phyloP scores from a whole-genome alignment of 169 alveolate genomes.

The Plasmodium reichenowi region DNA sequence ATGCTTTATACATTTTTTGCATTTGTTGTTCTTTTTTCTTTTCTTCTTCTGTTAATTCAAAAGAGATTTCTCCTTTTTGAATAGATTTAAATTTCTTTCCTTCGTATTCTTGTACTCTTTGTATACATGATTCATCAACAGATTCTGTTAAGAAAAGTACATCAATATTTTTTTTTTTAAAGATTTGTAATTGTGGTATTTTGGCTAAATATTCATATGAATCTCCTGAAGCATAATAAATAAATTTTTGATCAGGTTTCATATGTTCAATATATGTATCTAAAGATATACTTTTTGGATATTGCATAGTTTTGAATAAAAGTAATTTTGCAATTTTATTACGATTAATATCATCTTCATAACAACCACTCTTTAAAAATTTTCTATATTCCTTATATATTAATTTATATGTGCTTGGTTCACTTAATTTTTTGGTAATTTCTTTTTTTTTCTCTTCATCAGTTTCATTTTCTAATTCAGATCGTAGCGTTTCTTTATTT shows the following conservation, averaged over 20 bases:
- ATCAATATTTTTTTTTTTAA: conserved; percentile 93
- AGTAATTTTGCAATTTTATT: conserved; percentile 93
- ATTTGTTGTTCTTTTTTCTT: conserved; percentile 83
- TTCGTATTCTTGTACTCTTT: conserved; percentile 89
- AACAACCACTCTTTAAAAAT: conserved; percentile 95
- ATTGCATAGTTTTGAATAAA: conserved; percentile 91
- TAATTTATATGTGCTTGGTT: conserved; percentile 85
- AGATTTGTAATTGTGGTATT: conserved; percentile 94
- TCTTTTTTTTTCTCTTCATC: conserved; percentile 89
- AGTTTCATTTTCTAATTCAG: conserved; percentile 86
- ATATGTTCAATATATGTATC: conserved; percentile 93
- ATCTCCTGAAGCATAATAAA: conserved; percentile 94
- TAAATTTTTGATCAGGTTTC: conserved; percentile 94
- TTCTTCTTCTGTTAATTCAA: conserved; percentile 85
- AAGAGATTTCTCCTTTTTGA: conserved; percentile 89
- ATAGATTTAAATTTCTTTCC: conserved; percentile 89
- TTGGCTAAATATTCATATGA: conserved; percentile 86
- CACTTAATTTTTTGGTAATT: conserved; percentile 85
- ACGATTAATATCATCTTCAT: conserved; percentile 96
- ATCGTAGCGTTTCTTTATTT: conserved; percentile 85
- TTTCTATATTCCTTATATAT: conserved; percentile 94
- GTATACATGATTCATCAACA: conserved; percentile 95
- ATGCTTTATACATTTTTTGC: conserved; percentile 83
- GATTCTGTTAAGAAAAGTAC: conserved; percentile 95
- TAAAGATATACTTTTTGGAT: conserved; percentile 88